Conservation (phyloP, 2,329 filamentous ascomycete species). For the Fusarium annulatum region DNA sequence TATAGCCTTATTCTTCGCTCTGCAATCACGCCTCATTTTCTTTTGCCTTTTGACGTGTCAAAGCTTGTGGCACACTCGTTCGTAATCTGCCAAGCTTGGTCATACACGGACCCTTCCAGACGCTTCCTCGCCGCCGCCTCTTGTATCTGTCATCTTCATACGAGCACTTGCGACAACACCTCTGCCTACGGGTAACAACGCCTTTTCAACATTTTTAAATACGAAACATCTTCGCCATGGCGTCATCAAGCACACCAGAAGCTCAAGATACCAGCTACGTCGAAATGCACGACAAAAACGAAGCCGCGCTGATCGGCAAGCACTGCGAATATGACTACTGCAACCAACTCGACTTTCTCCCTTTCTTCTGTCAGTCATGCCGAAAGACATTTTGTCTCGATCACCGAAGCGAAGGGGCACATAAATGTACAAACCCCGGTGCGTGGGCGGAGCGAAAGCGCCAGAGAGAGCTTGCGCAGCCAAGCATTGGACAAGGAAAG, state of each 20-base stretch:
- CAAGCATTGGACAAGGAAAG: constrained; percentile 65
- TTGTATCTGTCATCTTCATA: constrained; percentile 37
- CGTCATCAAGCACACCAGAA: constrained; percentile 59
- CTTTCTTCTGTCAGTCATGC: constrained; percentile 93
- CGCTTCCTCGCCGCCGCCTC: constrained; percentile 46
- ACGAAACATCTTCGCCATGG: constrained; percentile 56
- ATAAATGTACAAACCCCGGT: constrained; percentile 72
- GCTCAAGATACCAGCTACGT: constrained; percentile 69
- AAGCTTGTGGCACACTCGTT: constrained; percentile 14
- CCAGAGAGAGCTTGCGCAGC: constrained; percentile 63
- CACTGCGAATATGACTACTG: constrained; percentile 95
- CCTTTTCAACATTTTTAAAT: constrained; percentile 19
- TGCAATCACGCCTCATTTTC: not conserved
- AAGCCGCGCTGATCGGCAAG: constrained; percentile 86
- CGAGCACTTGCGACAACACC: constrained; percentile 43
- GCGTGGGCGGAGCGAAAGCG: constrained; percentile 71
- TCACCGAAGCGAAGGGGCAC: constrained; percentile 86
- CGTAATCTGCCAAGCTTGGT: constrained; percentile 42
- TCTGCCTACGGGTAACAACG: constrained; percentile 42
- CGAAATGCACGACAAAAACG: constrained; percentile 76
- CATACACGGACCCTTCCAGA: constrained; percentile 49
- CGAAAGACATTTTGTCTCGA: constrained; percentile 88
- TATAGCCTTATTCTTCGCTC: not conserved
- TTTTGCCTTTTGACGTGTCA: not conserved
- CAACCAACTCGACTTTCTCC: constrained; percentile 94